Conservation (phyloP, 108 stramenopile genomes). For the Cyclotella choctawhatcheeana region DNA sequence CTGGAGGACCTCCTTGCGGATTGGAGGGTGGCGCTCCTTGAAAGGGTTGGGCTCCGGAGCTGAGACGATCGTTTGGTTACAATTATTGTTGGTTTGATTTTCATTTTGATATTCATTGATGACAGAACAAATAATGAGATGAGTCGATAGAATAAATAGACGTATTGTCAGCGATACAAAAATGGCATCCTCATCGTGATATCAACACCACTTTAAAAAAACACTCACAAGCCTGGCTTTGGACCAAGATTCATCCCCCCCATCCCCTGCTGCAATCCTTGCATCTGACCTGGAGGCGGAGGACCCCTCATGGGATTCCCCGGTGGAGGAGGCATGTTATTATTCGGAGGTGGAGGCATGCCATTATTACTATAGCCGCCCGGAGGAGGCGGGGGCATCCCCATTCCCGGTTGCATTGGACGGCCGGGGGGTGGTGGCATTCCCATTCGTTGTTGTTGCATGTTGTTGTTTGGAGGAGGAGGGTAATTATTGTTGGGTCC, state of each 20-base stretch:
- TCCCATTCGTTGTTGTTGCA: background rate
- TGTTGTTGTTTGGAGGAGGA: background rate
- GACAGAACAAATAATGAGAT: background rate
- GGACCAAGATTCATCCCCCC: conserved; percentile 25
- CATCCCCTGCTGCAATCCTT: conserved; percentile 25
- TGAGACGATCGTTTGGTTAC: too few relatives aligned
- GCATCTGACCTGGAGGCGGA: background rate
- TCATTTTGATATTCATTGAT: background rate
- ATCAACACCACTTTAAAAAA: too few relatives aligned
- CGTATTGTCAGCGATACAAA: background rate
- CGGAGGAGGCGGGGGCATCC: background rate
- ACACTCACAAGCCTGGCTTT: conserved; percentile 26
- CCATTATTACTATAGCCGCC: background rate
- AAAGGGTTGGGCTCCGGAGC: conserved; percentile 14
- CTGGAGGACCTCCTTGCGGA: conserved; percentile 13
- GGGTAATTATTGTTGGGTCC: background rate
- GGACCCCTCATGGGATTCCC: background rate
- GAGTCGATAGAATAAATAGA: background rate
- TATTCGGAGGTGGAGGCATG: background rate
- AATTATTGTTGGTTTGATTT: too few relatives aligned
- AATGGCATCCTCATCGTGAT: background rate
- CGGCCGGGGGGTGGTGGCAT: background rate
- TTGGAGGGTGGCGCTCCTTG: conserved; percentile 24
- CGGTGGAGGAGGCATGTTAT: background rate
- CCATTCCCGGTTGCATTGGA: too few relatives aligned